phyloP scores from a whole-genome alignment of 1,284 basidiomycete species.

The Trichosporon faecale region DNA sequence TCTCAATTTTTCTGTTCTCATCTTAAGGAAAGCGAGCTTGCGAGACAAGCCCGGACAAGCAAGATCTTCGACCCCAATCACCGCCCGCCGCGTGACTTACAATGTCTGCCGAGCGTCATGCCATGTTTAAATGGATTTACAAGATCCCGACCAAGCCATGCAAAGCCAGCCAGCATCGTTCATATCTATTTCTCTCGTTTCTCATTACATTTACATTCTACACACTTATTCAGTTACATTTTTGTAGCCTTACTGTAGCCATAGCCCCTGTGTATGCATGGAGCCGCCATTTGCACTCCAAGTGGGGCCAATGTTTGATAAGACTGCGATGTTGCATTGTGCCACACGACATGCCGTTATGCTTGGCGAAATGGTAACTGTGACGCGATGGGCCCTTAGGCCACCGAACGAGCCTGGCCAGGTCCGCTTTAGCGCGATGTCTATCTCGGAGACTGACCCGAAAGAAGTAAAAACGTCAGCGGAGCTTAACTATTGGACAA shows the following conservation, averaged over 20 bases:
- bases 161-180: not conserved
- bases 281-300: conserved; percentile 7
- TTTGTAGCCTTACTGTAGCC: conserved; percentile 11
- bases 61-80: not conserved
- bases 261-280: conserved; percentile 11
- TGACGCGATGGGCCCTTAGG: not conserved
- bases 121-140: conserved; percentile 6
- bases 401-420: not conserved
- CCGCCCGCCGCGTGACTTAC: not conserved
- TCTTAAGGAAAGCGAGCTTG: not conserved
- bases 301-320: not conserved
- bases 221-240: conserved; percentile 5
- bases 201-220: not conserved
- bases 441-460: not conserved
- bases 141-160: not conserved
- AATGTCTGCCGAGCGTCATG: not conserved
- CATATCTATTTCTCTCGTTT: not conserved
- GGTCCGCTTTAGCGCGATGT: not conserved
- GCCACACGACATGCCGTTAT: conserved; percentile 6
- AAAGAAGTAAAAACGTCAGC: conserved; percentile 2
- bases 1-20: not conserved
- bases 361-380: not conserved
- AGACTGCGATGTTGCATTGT: not conserved
- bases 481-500: not conserved
- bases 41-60: not conserved